These are phyloP conservation scores for Yarrowia deformans DNA, from an alignment of 805 yeast genomes.

Conservation along the genomic window DNA sequence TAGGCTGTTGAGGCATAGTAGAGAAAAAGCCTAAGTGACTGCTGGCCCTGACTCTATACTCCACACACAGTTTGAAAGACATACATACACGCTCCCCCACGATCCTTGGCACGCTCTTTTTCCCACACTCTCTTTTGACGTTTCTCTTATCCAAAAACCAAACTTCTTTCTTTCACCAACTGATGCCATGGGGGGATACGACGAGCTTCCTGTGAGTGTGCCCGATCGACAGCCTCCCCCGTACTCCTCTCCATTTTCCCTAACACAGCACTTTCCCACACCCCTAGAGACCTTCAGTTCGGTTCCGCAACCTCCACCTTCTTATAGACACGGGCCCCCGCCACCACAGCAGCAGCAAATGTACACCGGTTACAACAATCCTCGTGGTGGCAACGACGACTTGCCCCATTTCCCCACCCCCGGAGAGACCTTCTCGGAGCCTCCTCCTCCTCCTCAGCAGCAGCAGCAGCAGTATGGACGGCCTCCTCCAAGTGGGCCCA, in stretches of 20 bases:
- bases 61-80: conserved; percentile 5
- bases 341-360: conserved; percentile 28
- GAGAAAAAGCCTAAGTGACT: neutral
- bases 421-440: conserved; percentile 13
- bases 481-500: conserved; percentile 17
- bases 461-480: conserved; percentile 32
- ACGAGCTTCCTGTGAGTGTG: conserved; percentile 37
- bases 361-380: conserved; percentile 33
- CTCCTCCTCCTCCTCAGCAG: conserved; percentile 17
- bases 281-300: conserved; percentile 35
- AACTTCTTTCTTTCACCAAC: neutral
- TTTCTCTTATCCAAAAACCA: neutral
- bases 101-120: conserved; percentile 22
- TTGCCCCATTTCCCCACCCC: conserved; percentile 37
- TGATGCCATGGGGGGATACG: conserved; percentile 40
- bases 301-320: conserved; percentile 28
- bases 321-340: conserved; percentile 18
- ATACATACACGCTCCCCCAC: conserved; percentile 23
- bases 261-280: conserved; percentile 39
- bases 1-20: neutral
- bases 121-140: neutral
- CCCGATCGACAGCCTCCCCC: conserved; percentile 21
- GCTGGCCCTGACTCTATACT: conserved; percentile 20
- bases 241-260: conserved; percentile 20
- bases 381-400: conserved; percentile 25